These are phyloP conservation scores for Spathaspora sp. DNA, from an alignment of 1,139 yeast species.

Conservation along the genomic window DNA sequence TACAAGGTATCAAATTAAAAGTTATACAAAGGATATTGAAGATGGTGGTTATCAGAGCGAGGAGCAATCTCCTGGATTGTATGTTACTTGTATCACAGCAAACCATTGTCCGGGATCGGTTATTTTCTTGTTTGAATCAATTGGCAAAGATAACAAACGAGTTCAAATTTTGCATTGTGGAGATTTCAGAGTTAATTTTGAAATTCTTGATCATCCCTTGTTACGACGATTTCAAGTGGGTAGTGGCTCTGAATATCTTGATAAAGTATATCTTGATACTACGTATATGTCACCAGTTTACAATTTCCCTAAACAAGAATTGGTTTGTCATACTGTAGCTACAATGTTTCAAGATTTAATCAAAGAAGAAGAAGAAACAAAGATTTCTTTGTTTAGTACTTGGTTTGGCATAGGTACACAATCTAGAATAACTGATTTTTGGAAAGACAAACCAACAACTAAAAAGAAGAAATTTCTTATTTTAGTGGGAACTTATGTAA, in stretches of 20 bases:
- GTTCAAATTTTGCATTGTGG: conserved; percentile 76
- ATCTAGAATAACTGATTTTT: conserved; percentile 47
- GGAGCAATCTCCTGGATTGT: conserved; percentile 40
- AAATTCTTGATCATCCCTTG: conserved; percentile 39
- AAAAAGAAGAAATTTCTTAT: conserved; percentile 47
- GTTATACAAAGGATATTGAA: conserved; percentile 12
- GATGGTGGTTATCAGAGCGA: conserved; percentile 17
- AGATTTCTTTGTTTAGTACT: conserved; percentile 27
- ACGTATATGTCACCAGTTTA: conserved; percentile 79
- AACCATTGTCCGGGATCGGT: conserved; percentile 97
- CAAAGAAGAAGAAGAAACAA: conserved; percentile 21
- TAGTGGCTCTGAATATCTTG: conserved; percentile 16
- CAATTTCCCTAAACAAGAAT: conserved; percentile 73
- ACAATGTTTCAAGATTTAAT: conserved; percentile 47
- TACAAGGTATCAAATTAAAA: conserved; percentile 30
- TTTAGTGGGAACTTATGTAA: conserved; percentile 85
- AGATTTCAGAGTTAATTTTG: conserved; percentile 72
- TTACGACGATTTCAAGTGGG: conserved; percentile 32
- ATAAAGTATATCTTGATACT: conserved; percentile 78
- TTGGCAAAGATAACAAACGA: conserved; percentile 21
- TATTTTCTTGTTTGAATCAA: conserved; percentile 68
- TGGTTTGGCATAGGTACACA: conserved; percentile 43
- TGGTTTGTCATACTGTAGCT: conserved; percentile 61
- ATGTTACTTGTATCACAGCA: conserved; percentile 72
- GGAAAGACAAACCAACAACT: conserved; percentile 7